phyloP scores from a whole-genome alignment of 2,329 filamentous ascomycete genomes.

The Akanthomyces muscarius region DNA sequence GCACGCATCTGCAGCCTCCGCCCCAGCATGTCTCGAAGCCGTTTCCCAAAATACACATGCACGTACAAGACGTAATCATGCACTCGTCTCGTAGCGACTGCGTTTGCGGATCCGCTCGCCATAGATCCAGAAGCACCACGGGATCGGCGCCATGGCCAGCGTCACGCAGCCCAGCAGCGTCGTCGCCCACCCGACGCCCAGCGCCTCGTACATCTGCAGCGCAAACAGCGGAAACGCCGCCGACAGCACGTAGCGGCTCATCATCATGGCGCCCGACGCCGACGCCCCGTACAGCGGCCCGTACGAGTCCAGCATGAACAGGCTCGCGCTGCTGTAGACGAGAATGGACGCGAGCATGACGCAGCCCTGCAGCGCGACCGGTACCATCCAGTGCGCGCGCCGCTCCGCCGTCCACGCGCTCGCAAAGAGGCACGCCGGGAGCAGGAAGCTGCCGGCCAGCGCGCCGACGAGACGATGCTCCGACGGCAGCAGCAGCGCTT shows the following conservation, averaged over 20 bases:
- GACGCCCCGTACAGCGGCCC: conserved; percentile 28
- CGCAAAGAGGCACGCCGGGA: conserved; percentile 64
- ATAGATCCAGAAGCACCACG: conserved; percentile 28
- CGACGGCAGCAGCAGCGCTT: conserved; percentile 47
- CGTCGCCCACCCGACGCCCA: conserved; percentile 44
- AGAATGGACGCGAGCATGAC: conserved; percentile 28
- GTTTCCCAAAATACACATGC: too few relatives aligned
- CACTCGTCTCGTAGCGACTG: conserved; percentile 27
- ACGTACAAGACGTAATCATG: conserved; percentile 6
- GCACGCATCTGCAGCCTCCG: too few relatives aligned
- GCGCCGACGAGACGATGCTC: conserved; percentile 62
- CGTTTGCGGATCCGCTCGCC: conserved; percentile 23
- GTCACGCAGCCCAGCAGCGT: conserved; percentile 38
- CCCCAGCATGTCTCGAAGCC: too few relatives aligned
- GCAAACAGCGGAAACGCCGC: conserved; percentile 48
- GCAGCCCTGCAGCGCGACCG: conserved; percentile 25
- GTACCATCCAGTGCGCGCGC: conserved; percentile 24
- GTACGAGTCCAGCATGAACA: conserved; percentile 29
- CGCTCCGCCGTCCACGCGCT: conserved; percentile 58
- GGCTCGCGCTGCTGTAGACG: conserved; percentile 26
- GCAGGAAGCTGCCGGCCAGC: conserved; percentile 56
- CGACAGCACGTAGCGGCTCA: conserved; percentile 50
- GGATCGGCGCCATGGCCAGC: conserved; percentile 34
- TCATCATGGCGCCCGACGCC: conserved; percentile 26
- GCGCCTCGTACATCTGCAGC: conserved; percentile 36